These are phyloP conservation scores for Ganoderma meredithae DNA, from an alignment of 1,284 basidiomycete species.

Conservation along the genomic window DNA sequence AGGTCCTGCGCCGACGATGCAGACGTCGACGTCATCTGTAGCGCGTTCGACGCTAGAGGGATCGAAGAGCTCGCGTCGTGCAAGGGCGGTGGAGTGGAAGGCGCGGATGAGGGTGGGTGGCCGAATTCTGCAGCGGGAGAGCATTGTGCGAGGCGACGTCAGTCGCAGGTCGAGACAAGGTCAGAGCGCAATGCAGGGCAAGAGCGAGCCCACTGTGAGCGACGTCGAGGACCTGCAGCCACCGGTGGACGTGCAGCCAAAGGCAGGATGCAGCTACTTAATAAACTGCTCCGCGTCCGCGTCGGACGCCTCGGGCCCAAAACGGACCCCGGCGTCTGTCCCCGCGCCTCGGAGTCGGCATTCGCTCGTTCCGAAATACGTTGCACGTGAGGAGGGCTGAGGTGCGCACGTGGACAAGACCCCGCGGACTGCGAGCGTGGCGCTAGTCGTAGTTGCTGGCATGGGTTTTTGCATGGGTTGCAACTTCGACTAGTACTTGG, in stretches of 20 bases:
- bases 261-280: too few species aligned
- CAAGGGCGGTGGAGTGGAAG: constrained; percentile 42
- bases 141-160: constrained; percentile 13
- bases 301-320: too few species aligned
- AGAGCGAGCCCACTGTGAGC: background rate
- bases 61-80: constrained; percentile 52
- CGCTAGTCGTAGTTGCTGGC: too few species aligned
- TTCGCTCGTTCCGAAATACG: constrained; percentile 3
- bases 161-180: background rate
- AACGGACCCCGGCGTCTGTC: too few species aligned
- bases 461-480: too few species aligned
- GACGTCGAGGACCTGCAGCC: too few species aligned
- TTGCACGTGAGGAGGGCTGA: too few species aligned
- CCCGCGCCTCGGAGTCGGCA: background rate
- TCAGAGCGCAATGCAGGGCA: background rate
- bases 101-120: constrained; percentile 21
- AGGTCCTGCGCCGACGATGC: constrained; percentile 96
- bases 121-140: constrained; percentile 20
- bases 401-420: background rate
- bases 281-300: too few species aligned
- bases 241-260: too few species aligned
- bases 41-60: constrained; percentile 71
- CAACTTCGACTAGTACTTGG: too few species aligned
- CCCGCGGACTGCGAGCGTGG: background rate
- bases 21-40: constrained; percentile 93